Base-by-base conservation (phyloP, 2,329 filamentous ascomycete genomes). In the Sclerotinia borealis region DNA sequence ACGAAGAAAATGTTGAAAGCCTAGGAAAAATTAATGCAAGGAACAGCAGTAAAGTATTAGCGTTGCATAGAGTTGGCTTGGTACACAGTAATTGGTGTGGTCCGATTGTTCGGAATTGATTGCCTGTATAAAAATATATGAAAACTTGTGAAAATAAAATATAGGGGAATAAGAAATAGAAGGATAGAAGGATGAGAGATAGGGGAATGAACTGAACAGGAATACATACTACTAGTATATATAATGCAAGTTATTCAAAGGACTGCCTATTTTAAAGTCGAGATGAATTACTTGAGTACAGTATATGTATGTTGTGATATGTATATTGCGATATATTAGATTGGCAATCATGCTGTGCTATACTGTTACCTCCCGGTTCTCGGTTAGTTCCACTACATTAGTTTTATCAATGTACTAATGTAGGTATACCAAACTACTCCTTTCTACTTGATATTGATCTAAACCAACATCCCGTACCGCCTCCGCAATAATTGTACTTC, bases 401-500 rank as follows among this genome's bases (percentile, higher is more conserved):
- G 27, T 17, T 19, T n/a, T n/a, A n/a, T n/a, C n/a, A n/a, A n/a
- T n/a, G n/a, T n/a, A n/a, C n/a, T n/a, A 31, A 34, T 1, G 10
- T 37, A 55, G 17, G 52, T 43, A 43, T 56, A 43, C 17, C 17
- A 17, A 39, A 39, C 37, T 9, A 39, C 37, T 17, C 25, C n/a
- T 31, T 31, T 51, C 11, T 37, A 43, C 27, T 19, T 29, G 11
- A 52, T 31, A 52, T 6, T 36, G 17, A 9, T 29, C 34, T 51
- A 48, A 31, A 58, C 25, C 31, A 50, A 63, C 58, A 37, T 64
- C 34, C 25, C 63, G 43, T 63, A 84, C 76, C 59, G 79, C 80
- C 34, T 77, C 74, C 17, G 79, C 78, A 61, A 83, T 77, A 25
- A 78, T 75, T 49, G 68, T 73, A 65, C 77, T 77, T 19, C 81